Base-by-base conservation (phyloP, 495 filamentous ascomycete species). In the Neurospora tetraspora region DNA sequence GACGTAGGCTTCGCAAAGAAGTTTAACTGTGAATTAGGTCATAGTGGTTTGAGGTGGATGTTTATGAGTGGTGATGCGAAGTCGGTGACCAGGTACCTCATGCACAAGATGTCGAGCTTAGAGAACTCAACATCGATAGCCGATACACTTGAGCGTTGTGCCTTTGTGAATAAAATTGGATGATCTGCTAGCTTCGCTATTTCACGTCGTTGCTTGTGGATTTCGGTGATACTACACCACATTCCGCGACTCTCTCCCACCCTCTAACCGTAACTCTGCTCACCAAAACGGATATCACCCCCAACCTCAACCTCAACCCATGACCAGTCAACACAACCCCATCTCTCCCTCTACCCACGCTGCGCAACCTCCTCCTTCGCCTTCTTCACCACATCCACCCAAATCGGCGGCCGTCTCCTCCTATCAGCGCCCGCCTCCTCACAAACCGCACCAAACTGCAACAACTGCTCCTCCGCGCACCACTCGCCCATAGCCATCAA, bases 401-500 rank as follows among this genome's bases (percentile, higher is more conserved):
- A 81, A 53, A 23, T 59, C 9, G 37, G 72, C 20, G 78, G 76
- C 73, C 77, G 40, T 42, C 75, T 74, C 73, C 72, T 72, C 43
- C 40, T 70, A 36, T 73, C 76, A 27, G 45, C 77, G 20, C 72
- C 74, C 11, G 77, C 68, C 70, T 75, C 78, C 81, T 94, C 91
- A 3, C 83, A 87, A 74, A 90, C 87, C 72, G 82, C 85, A 38
- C 90, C 94, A 81, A 91, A 93, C 70, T 83, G 85, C 74, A 96
- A 81, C 80, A 96, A 79, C 31, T 83, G 84, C 70, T 91, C 91
- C 78, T 96, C 94, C 10, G 78, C 81, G 1, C 92, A 92, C 94
- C 93, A 96, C 80, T 95, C 91, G 3, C 87, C 88, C 87, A 92
- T 92, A 5, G 87, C 94, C 91, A 94, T 94, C 73, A 97, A 73